Base-by-base conservation (phyloP, 495 filamentous ascomycete species). In the Penicillium subrubescens region DNA sequence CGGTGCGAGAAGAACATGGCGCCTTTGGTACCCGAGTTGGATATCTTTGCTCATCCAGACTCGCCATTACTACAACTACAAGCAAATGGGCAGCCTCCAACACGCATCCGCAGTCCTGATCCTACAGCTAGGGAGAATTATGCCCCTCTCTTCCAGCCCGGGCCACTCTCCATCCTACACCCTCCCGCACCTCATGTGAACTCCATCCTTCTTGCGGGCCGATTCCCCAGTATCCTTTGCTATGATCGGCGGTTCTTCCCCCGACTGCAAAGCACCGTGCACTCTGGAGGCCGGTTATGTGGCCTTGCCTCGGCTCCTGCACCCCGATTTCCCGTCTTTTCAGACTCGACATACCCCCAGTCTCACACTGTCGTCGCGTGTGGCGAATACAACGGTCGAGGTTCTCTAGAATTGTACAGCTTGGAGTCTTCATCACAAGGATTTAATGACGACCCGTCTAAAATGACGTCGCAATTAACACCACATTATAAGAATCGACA, bases 321-420 rank as follows among this genome's bases (percentile, higher is more conserved):
- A 71, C 88, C 90, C 3, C 74, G 68, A 21, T 81, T 81, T 51
- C 78, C 80, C 19, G 70, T 79, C 23, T 76, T 73, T 82, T 83
- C 69, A 71, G 81, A 75, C 71, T 86, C 62, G 76, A 83, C 37
- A 53, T 87, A 60, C 8, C 79, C 78, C 10, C 82, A 84, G 3
- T 82, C 84, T 12, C 81, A 87, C 57, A 90, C 86, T 6, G 77
- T 98, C 44, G 86, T 94, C 37, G 93, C 93, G 19, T 91, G 90
- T 61, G 94, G 93, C n/a, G 93, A 96, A 73, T 98, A 98, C 77
- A 96, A 96, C 62, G 92, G 92, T 21, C 90, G 94, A 70, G 94
- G 94, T 7, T 93, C 91, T 0, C 81, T 98, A 11, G 94, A 98
- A 71, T 78, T 96, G n/a, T 97, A 97, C 74, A 86, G 86, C 54